These are phyloP conservation scores for Cryptococcus neoformans DNA, from an alignment of 1,284 basidiomycete genomes.

Conservation along the genomic window DNA sequence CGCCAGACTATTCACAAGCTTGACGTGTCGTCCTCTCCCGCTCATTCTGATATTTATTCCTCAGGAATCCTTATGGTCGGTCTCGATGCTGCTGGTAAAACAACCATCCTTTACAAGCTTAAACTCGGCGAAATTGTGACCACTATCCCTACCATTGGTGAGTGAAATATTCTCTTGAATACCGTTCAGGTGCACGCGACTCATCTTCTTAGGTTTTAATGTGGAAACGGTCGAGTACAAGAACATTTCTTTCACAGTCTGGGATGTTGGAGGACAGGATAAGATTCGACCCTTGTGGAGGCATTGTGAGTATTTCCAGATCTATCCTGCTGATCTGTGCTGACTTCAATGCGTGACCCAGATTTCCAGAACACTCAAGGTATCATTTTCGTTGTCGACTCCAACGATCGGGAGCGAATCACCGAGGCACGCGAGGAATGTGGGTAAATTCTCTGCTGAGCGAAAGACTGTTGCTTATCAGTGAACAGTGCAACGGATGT, in stretches of 20 bases:
- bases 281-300: conserved; percentile 93
- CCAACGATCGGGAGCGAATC: conserved; percentile 99
- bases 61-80: conserved; percentile 70
- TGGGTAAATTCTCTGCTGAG: conserved; percentile 23
- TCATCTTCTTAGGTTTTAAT: conserved; percentile 72
- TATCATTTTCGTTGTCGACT: conserved; percentile 99
- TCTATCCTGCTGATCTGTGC: background rate
- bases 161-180: conserved; percentile 42
- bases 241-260: conserved; percentile 88
- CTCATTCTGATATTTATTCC: background rate
- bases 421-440: conserved; percentile 97
- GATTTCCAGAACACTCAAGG: conserved; percentile 99
- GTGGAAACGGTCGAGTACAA: conserved; percentile 95
- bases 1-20: background rate
- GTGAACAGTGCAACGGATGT: conserved; percentile 80
- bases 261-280: conserved; percentile 86
- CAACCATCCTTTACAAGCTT: conserved; percentile 96
- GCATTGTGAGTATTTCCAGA: conserved; percentile 71
- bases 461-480: background rate
- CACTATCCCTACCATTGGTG: conserved; percentile 98
- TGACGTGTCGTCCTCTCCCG: background rate
- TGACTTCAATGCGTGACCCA: conserved; percentile 43
- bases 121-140: conserved; percentile 99
- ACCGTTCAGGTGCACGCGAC: conserved; percentile 10
- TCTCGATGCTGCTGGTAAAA: conserved; percentile 96